phyloP scores from a whole-genome alignment of 306 rosid species.

The Cucumis sativus region Cucumber_9930_V3 NC_026660.2:26769501-26770000 shows the following conservation, averaged over 20 bases:
- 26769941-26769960: background rate
- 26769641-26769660: slow-evolving; percentile 57
- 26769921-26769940: background rate
- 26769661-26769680: slow-evolving; percentile 86
- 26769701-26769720: slow-evolving; percentile 49
- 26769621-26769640: slow-evolving; percentile 75
- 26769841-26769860: background rate
- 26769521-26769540: background rate
- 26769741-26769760: slow-evolving; percentile 1
- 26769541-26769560: slow-evolving; percentile 8
- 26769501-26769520: background rate
- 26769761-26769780: background rate
- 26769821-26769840: background rate
- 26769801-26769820: background rate
- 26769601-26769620: slow-evolving; percentile 89
- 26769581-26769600: slow-evolving; percentile 35
- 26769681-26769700: slow-evolving; percentile 66
- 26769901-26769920: background rate
- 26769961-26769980: background rate
- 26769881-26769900: background rate
- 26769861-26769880: background rate
- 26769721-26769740: slow-evolving; percentile 42
- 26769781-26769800: background rate
- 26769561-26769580: slow-evolving; percentile 46
- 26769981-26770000: background rate